Conservation (phyloP, 352 stramenopile genomes). For the Phytophthora aleatoria region DNA sequence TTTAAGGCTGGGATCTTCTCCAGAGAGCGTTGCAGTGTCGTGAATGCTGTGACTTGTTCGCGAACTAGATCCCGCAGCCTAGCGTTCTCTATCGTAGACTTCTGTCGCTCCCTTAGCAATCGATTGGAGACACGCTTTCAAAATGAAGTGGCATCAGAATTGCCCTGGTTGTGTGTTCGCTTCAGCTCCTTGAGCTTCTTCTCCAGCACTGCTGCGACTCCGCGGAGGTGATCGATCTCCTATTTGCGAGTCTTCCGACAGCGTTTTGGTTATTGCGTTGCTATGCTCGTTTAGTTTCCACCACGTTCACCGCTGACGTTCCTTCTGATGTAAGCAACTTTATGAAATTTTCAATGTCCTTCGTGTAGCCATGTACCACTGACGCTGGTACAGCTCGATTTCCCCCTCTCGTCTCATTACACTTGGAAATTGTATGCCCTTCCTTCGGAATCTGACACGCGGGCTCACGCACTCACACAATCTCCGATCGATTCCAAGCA, state of each 20-base stretch:
- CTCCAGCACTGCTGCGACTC: constrained; percentile 40
- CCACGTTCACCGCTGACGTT: background rate
- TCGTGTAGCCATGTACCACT: constrained; percentile 1
- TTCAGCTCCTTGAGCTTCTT: constrained; percentile 44
- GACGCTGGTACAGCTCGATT: background rate
- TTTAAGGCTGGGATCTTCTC: constrained; percentile 20
- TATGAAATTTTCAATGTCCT: too few relatives aligned
- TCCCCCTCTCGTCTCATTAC: constrained; percentile 4
- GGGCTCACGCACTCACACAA: background rate
- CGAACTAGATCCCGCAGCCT: constrained; percentile 49
- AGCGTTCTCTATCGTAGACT: constrained; percentile 46
- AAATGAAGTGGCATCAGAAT: constrained; percentile 32
- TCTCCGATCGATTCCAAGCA: background rate
- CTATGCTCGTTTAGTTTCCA: constrained; percentile 8
- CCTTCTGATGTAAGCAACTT: too few relatives aligned
- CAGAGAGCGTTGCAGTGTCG: constrained; percentile 32
- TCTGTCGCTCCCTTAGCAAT: constrained; percentile 44
- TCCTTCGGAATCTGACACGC: constrained; percentile 9
- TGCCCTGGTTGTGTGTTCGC: constrained; percentile 20
- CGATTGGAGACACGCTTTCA: constrained; percentile 56
- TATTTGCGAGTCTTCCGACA: constrained; percentile 47
- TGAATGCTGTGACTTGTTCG: constrained; percentile 32
- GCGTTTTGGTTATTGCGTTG: constrained; percentile 26
- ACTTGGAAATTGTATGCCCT: constrained; percentile 14
- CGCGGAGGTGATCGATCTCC: constrained; percentile 48